Evolutionary conservation across 331 rosid species (phyloP).

Genomic region (Erythrophleum ivorense): DNA sequence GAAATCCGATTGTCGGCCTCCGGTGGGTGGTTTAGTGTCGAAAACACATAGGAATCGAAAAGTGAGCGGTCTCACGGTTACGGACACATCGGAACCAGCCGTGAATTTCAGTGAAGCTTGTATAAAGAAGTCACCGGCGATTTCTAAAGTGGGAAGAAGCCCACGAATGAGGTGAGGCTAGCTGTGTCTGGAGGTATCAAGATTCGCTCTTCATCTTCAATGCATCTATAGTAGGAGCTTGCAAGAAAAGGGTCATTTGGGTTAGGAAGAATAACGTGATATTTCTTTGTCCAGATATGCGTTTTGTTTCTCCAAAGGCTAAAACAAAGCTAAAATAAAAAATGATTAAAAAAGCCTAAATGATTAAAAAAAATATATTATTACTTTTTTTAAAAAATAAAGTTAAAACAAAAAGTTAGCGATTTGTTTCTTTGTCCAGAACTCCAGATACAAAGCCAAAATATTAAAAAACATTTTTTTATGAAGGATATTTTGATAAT

Average conservation of each 20-base stretch:
- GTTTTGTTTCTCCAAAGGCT: too few relatives aligned
- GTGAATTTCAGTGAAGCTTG: background rate
- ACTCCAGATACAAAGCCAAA: too few relatives aligned
- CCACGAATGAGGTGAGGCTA: background rate
- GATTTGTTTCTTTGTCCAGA: too few relatives aligned
- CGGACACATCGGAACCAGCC: too few relatives aligned
- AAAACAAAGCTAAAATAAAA: too few relatives aligned
- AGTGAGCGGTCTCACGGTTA: background rate
- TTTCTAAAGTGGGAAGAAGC: background rate
- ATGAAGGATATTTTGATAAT: too few relatives aligned
- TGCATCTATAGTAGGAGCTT: background rate
- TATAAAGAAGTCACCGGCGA: background rate
- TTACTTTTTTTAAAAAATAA: too few relatives aligned
- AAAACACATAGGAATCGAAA: conserved; percentile 44
- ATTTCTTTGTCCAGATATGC: too few relatives aligned
- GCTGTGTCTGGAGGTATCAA: background rate
- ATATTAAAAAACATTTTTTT: too few relatives aligned
- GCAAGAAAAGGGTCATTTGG: conserved; percentile 33
- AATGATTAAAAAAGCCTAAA: too few relatives aligned
- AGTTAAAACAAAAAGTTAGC: too few relatives aligned
- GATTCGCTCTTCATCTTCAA: background rate
- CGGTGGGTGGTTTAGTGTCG: conserved; percentile 29
- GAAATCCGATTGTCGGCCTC: conserved; percentile 25
- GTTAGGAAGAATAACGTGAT: conserved; percentile 35
- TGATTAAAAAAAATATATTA: too few relatives aligned